These are phyloP conservation scores for Hamigera avellanea DNA, from an alignment of 495 filamentous ascomycete species.

Conservation along the genomic window DNA sequence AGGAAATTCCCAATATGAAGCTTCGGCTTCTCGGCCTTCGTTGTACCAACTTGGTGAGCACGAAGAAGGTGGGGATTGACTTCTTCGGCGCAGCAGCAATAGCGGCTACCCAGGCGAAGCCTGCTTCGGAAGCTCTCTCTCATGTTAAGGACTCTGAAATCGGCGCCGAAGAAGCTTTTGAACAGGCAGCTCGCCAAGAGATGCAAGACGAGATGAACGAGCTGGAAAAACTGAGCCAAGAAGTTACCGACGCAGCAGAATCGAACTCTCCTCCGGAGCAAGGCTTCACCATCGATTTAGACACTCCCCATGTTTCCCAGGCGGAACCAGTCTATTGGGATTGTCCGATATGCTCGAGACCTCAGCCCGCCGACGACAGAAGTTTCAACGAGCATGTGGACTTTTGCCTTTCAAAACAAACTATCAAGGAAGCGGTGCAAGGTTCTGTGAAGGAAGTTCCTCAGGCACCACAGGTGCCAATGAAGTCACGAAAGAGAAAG, in stretches of 20 bases:
- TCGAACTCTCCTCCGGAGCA: slow-evolving; percentile 4
- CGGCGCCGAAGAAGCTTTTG: slow-evolving; percentile 59
- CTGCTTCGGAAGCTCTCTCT: slow-evolving; percentile 1
- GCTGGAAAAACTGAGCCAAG: slow-evolving; percentile 52
- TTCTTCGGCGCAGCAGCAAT: slow-evolving; percentile 60
- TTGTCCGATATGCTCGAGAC: slow-evolving; percentile 74
- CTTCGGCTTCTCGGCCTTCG: slow-evolving; percentile 81
- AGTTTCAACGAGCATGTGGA: slow-evolving; percentile 92
- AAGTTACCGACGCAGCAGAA: slow-evolving; percentile 17
- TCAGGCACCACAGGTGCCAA: background rate
- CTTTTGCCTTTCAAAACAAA: slow-evolving; percentile 73
- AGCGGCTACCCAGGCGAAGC: slow-evolving; percentile 8
- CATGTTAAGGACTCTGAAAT: slow-evolving; percentile 45
- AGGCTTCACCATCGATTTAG: slow-evolving; percentile 3
- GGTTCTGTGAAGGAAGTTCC: slow-evolving; percentile 14
- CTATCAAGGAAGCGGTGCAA: slow-evolving; percentile 72
- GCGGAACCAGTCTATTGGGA: slow-evolving; percentile 49
- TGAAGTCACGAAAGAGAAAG: slow-evolving; percentile 21
- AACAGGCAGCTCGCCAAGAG: slow-evolving; percentile 52
- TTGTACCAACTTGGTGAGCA: slow-evolving; percentile 76
- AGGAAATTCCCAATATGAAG: slow-evolving; percentile 71
- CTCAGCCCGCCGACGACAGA: slow-evolving; percentile 63
- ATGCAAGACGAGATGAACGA: slow-evolving; percentile 53
- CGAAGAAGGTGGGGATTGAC: slow-evolving; percentile 61
- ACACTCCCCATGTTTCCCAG: background rate